Percentiles rank a stretch among this genome's conserved stretches.
These are phyloP conservation scores for Sophora flavescens DNA, from an alignment of 306 rosid species.

Conservation along the genomic window DNA sequence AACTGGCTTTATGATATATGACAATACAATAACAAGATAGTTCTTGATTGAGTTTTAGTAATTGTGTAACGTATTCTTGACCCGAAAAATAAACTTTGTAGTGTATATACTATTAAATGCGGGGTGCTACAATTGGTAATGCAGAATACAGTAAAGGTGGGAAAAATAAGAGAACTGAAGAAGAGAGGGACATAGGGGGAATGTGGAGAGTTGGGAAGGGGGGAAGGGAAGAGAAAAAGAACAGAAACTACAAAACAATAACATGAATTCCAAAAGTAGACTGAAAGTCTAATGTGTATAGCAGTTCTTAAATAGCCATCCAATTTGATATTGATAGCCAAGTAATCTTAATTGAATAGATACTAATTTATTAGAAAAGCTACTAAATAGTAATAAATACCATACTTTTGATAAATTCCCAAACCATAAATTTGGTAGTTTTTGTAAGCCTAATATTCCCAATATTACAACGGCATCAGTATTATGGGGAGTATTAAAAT, in stretches of 20 bases:
- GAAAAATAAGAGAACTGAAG: too few species aligned
- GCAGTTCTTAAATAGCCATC: not conserved
- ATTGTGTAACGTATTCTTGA: not conserved
- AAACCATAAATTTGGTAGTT: not conserved
- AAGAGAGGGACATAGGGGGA: too few species aligned
- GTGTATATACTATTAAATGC: not conserved
- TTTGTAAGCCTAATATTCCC: not conserved
- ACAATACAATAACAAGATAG: not conserved
- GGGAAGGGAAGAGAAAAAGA: not conserved
- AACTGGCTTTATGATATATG: slow-evolving; percentile 3
- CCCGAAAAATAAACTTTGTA: not conserved
- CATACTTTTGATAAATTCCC: not conserved
- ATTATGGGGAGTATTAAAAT: slow-evolving; percentile 21
- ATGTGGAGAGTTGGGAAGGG: too few species aligned
- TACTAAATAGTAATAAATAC: not conserved
- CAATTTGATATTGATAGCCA: not conserved
- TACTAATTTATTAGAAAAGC: not conserved
- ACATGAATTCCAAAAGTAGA: not conserved
- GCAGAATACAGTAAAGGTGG: too few species aligned
- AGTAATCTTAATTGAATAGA: not conserved
- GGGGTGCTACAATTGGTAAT: not conserved
- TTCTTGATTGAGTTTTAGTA: not conserved
- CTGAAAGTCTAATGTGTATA: not conserved
- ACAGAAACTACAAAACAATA: not conserved
- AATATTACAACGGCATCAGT: not conserved